Base-by-base conservation (phyloP, 441 rosid genomes). In the Manihot esculenta region DNA sequence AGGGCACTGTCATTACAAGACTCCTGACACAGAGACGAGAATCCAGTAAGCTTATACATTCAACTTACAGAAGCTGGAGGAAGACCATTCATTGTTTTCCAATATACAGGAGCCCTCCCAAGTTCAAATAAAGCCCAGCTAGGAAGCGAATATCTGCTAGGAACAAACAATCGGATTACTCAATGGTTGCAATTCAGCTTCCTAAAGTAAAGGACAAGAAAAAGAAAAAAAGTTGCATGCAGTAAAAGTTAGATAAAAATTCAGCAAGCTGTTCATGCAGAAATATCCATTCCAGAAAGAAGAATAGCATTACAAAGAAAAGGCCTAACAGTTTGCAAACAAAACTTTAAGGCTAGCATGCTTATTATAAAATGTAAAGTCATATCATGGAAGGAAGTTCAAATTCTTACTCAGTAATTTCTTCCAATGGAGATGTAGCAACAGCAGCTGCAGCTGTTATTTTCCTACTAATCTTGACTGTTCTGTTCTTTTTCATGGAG, bases 51-150 rank as follows among this genome's bases (percentile, higher is more conserved):
- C 27, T 7, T 42, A 26, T 23, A 47, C 24, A 33, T 60, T 54
- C 48, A 71, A 78, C 85, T 68, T 79, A 94, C 97, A 20, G 99
- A 78, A 64, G 88, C 63, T 26, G 97, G 97, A 78, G 95, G 95
- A 79, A 94, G 95, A 70, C 97, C 97, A 38, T 92, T 92, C 90
- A 84, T 87, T 76, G 97, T 94, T 83, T 94, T 94, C 97, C 99
- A 94, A 72, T 71, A 94, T 5, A 94, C 94, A 0, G 99, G 91
- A 72, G 90, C 84, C 59, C 64, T 88, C 62, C 99, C 99, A 23
- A 90, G 84, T 79, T 92, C 97, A 41, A 94, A 94, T 87, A 74
- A 81, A 3, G 97, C 92, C 99, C 99, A 94, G 54, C 90, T 83
- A 56, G 99, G 95, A 63, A 89, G 95, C 61, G 61, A 51, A 71